Base-by-base conservation (phyloP, 1,139 yeast genomes). In the Suhomyces kunorum region DNA sequence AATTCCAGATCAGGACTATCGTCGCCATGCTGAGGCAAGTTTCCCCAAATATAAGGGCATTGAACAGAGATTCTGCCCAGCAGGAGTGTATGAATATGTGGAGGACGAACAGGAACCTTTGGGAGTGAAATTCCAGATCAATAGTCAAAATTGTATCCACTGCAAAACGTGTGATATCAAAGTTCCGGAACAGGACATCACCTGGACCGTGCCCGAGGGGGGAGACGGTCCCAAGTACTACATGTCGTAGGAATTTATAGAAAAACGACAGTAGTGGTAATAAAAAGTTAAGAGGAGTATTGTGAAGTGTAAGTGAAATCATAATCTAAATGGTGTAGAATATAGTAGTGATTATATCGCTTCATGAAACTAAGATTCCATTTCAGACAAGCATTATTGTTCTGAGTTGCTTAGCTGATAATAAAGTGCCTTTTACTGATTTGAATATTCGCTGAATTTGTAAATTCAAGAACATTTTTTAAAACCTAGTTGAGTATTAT, bases 81-180 rank as follows among this genome's bases (percentile, higher is more conserved):
- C 98, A 16, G 98, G 98, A 18, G 98, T 92, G 9, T 92, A 92
- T 61, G 98, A 92, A 64, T 92, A 88, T 56, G 73, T 88, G 18
- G 84, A 84, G 46, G 94, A 86, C 56, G 81, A 76, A 38, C 58
- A 58, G 11, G 75, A 78, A 40, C 62, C 68, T 8, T 51, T 70
- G 29, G 94, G 94, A 4, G 95, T 88, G 22, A 76, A 80, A 55
- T 90, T 92, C 67, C 94, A 88, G 61, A 90, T 92, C 63, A 92
- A 92, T 65, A 78, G 95, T 16, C 98, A 92, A 63, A 92, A 92
- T 65, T 92, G 98, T 69, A 89, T 92, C 50, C 98, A 92, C 63
- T 92, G 98, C 69, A 92, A 92, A 66, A 90, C 98, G 1, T 92
- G 98, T 70, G 98, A 92, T 64, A 92, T 92, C 61, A 92, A 92